These are phyloP conservation scores for Vigna mungo DNA, from an alignment of 306 rosid species.

Conservation along the genomic window DNA sequence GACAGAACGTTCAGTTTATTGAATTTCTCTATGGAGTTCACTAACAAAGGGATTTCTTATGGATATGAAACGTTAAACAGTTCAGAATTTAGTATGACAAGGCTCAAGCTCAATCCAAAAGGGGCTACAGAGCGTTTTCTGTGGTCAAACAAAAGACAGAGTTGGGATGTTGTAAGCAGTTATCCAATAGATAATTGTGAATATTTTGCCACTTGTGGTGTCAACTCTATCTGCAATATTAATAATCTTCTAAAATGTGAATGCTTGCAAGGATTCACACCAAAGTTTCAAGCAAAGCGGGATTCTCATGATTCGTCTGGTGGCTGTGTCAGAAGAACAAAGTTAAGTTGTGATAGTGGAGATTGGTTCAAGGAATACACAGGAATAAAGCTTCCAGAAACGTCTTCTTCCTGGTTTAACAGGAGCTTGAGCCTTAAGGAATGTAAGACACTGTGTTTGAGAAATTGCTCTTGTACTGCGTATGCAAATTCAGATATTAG, in stretches of 20 bases:
- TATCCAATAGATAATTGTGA: background rate
- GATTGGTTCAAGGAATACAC: constrained; percentile 10
- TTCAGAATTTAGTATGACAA: background rate
- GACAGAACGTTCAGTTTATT: background rate
- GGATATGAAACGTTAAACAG: background rate
- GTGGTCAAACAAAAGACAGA: background rate
- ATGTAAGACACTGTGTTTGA: constrained; percentile 37
- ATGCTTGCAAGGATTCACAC: constrained; percentile 36
- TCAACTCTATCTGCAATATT: constrained; percentile 13
- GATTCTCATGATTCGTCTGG: constrained; percentile 14
- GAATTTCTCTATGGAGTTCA: background rate
- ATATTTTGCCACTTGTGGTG: constrained; percentile 16
- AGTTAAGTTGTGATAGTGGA: background rate
- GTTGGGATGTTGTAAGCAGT: background rate
- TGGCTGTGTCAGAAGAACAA: constrained; percentile 26
- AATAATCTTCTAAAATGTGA: background rate
- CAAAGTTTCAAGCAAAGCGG: constrained; percentile 34
- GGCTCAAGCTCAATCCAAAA: background rate
- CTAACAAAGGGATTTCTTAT: background rate
- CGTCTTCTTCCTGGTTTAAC: constrained; percentile 20
- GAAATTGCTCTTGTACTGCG: constrained; percentile 31
- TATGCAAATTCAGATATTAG: constrained; percentile 7
- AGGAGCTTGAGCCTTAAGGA: constrained; percentile 21
- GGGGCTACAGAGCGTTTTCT: background rate
- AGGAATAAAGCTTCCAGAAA: constrained; percentile 36